phyloP scores from a whole-genome alignment of 2,329 filamentous ascomycete species.

The Ceratocystis cubensis region DNA sequence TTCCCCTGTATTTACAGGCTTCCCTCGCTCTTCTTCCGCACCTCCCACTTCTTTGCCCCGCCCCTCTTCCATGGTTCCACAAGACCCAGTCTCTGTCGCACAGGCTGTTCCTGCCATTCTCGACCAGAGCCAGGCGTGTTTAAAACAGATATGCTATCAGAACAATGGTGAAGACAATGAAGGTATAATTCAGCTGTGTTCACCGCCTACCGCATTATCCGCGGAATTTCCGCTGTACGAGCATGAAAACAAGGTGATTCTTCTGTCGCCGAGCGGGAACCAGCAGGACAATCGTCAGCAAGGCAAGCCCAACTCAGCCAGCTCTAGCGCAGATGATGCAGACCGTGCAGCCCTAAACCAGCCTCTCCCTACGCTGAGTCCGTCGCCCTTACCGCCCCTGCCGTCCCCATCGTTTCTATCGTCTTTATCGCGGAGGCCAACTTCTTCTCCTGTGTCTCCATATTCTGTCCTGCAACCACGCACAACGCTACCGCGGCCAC shows the following conservation, averaged over 20 bases:
- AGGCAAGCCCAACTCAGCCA: background rate
- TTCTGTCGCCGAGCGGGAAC: background rate
- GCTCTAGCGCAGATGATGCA: background rate
- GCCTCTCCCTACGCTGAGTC: background rate
- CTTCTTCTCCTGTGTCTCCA: background rate
- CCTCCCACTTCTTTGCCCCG: background rate
- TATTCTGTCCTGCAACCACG: background rate
- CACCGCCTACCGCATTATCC: background rate
- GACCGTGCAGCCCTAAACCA: background rate
- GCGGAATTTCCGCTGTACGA: background rate
- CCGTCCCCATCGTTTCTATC: background rate
- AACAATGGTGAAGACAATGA: background rate
- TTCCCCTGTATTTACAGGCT: background rate
- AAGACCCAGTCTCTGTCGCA: constrained; percentile 10
- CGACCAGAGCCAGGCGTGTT: background rate
- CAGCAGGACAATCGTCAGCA: background rate
- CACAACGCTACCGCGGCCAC: background rate
- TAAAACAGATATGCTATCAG: constrained; percentile 7
- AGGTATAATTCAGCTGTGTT: background rate
- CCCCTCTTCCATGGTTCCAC: background rate
- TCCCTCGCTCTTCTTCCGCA: background rate
- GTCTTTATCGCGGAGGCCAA: background rate
- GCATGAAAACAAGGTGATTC: background rate
- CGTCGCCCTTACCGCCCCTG: background rate
- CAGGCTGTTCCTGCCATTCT: constrained; percentile 7